Evolutionary conservation across 2,329 filamentous ascomycete genomes (phyloP), one percentile per base, ranked within the genome.

Genomic region (Cercospora sp.): DNA sequence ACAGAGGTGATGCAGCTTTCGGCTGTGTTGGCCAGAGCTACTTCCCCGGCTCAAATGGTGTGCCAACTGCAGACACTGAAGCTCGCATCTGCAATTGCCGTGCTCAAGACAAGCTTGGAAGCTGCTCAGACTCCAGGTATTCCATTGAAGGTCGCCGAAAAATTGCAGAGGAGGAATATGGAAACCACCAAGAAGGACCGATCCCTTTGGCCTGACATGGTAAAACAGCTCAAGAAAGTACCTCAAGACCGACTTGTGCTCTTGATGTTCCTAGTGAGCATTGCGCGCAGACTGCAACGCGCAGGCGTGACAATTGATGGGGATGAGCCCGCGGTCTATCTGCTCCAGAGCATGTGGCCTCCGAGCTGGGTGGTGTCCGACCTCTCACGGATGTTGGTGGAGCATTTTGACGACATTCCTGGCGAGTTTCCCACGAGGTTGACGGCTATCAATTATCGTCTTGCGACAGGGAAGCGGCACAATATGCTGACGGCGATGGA

Each of bases 201-300:
- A 8, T 67, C 64, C 13, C 60, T 72, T 16, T 70, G 64, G 61
- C 33, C 62, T 9, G 55, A 64, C 57, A 42, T 72, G 20, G 51
- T 67, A 12, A 70, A 69, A 57, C 59, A 67, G 33, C 61, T 72
- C 61, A 68, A 67, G 36, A 67, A 65, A 36, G 63, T 72, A 20
- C 70, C 70, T 55, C 64, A 68, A 23, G 68, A 72, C 3, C 59
- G 51, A 10, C 53, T 68, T 33, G 67, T 68, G 8, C 59, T 63
- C 12, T 59, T 72, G 18, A 72, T 72, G 66, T 72, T 72, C 66
- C 55, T 69, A 12, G 64, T 67, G 8, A 42, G 64, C 16, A 51
- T 72, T 28, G 67, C 70, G 20, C 65, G 66, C 36, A 64, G 61
- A 28, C 60, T 72, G 10, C 61, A 68, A 28, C 61, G 53, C 9